A percentile compares a stretch with the other conserved stretches of the same genome.
phyloP scores from a whole-genome alignment of 2,329 filamentous ascomycete genomes.

The Nemania sp. region DNA sequence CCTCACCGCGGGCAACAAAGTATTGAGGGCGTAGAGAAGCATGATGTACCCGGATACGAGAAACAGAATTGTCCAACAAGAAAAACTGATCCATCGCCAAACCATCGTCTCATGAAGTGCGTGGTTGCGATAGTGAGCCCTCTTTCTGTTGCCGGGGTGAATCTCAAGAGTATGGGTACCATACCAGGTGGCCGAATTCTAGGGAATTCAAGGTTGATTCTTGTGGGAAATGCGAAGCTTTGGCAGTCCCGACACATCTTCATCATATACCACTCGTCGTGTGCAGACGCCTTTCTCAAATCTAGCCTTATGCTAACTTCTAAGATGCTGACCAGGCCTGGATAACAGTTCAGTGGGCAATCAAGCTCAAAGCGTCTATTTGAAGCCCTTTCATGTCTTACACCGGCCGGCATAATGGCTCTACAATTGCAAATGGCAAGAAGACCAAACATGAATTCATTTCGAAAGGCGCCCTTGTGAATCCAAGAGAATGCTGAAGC shows the following conservation, averaged over 20 bases:
- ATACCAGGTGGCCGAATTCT: background rate
- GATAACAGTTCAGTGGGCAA: background rate
- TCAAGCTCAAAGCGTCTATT: background rate
- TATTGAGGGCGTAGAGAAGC: background rate
- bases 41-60: slow-evolving; percentile 1
- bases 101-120: background rate
- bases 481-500: too few species aligned
- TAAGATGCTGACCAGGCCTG: background rate
- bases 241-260: background rate
- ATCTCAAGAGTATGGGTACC: background rate
- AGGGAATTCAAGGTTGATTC: background rate
- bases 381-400: background rate
- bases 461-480: too few species aligned
- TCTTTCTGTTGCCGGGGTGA: background rate
- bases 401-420: background rate
- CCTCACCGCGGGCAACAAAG: background rate
- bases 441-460: background rate
- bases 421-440: background rate
- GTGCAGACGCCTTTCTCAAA: too few species aligned
- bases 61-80: background rate
- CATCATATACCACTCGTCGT: background rate
- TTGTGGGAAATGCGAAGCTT: background rate
- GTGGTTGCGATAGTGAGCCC: background rate
- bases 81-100: background rate
- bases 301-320: background rate